Percentiles rank a stretch among this genome's conserved stretches.
These are phyloP conservation scores for Leccinum pellstonianum DNA, from an alignment of 768 basidiomycete genomes.

Conservation along the genomic window DNA sequence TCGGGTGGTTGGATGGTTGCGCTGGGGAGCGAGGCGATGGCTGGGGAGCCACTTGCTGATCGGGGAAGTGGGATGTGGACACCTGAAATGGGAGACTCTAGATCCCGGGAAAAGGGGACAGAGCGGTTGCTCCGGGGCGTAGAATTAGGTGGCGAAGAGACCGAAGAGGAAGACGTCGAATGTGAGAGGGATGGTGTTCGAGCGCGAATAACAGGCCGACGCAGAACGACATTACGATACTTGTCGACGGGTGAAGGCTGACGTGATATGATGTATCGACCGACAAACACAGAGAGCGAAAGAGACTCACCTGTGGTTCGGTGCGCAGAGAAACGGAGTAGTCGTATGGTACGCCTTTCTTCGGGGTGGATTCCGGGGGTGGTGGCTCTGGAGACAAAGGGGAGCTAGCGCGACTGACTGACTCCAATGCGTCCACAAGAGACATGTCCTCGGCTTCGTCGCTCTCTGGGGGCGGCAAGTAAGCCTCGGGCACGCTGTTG, in stretches of 20 bases:
- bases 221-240: slow-evolving; percentile 60
- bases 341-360: slow-evolving; percentile 45
- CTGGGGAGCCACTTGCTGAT: slow-evolving; percentile 51
- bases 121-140: slow-evolving; percentile 61
- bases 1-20: slow-evolving; percentile 23
- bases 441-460: slow-evolving; percentile 46
- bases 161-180: slow-evolving; percentile 50
- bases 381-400: slow-evolving; percentile 40
- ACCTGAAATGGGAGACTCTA: slow-evolving; percentile 49
- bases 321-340: slow-evolving; percentile 60
- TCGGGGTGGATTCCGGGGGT: slow-evolving; percentile 41
- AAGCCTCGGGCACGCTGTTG: slow-evolving; percentile 53
- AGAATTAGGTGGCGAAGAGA: slow-evolving; percentile 59
- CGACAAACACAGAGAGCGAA: neutral
- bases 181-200: slow-evolving; percentile 69
- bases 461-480: slow-evolving; percentile 48
- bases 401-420: slow-evolving; percentile 54
- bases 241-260: slow-evolving; percentile 65
- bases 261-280: neutral
- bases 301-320: slow-evolving; percentile 52
- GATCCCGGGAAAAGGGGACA: slow-evolving; percentile 36
- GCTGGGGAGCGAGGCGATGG: slow-evolving; percentile 31
- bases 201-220: slow-evolving; percentile 48
- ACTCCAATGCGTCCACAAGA: slow-evolving; percentile 55
- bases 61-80: slow-evolving; percentile 51